phyloP scores from a whole-genome alignment of 208 protist species.

The Leishmania mexicana region DNA sequence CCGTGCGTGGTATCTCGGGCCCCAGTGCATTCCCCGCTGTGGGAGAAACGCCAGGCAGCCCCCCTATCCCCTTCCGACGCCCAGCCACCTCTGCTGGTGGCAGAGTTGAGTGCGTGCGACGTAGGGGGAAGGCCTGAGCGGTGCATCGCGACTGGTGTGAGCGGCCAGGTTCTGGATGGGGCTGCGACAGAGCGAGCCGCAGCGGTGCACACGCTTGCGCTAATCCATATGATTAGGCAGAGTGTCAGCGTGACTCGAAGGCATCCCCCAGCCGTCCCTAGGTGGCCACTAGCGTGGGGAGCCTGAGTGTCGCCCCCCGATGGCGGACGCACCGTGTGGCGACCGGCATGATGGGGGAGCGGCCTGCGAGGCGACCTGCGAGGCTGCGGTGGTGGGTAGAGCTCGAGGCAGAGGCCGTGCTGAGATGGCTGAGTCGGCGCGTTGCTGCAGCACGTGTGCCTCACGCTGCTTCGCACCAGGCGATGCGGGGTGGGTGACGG shows the following conservation, averaged over 20 bases:
- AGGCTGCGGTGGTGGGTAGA: not conserved
- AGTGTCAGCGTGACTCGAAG: not conserved
- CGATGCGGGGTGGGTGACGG: not conserved
- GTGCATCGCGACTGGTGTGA: not conserved
- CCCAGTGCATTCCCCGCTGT: not conserved
- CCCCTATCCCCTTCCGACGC: not conserved
- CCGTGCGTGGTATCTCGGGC: not conserved
- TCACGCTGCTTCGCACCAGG: not conserved
- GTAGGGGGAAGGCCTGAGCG: not conserved
- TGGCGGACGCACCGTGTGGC: not conserved
- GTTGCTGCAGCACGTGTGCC: not conserved
- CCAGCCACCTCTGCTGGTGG: not conserved
- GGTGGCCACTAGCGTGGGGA: not conserved
- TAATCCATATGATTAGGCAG: not conserved
- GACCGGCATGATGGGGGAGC: too few species aligned
- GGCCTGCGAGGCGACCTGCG: not conserved
- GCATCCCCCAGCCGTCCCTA: not conserved
- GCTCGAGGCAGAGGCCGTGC: not conserved
- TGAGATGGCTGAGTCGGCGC: not conserved
- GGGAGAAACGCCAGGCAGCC: not conserved
- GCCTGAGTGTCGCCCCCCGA: not conserved
- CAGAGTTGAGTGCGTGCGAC: not conserved
- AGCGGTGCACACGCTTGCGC: not conserved
- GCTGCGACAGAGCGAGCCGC: not conserved
- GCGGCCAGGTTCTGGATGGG: not conserved